phyloP scores from a whole-genome alignment of 345 rosid species.

The Camelina laxa region DNA sequence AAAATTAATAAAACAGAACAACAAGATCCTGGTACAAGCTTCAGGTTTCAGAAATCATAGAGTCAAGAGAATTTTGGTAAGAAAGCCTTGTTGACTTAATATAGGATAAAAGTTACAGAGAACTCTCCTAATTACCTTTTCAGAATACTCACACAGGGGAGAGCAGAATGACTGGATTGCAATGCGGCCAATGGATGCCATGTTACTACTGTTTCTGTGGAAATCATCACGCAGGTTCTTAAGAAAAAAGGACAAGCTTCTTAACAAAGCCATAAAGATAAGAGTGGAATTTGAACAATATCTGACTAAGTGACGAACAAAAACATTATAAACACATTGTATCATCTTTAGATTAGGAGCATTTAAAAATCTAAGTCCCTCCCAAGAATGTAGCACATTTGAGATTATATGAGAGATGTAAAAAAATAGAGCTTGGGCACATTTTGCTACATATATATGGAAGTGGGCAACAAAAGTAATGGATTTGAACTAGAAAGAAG shows the following conservation, averaged over 20 bases:
- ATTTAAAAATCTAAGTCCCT: neutral
- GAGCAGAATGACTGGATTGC: constrained; percentile 92
- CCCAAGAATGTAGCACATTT: neutral
- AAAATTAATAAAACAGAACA: neutral
- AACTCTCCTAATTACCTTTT: constrained; percentile 53
- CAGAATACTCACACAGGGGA: constrained; percentile 76
- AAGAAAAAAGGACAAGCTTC: neutral
- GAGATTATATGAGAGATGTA: neutral
- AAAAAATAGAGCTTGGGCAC: neutral
- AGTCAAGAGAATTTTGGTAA: neutral
- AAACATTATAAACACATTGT: constrained; percentile 1
- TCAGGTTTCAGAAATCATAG: neutral
- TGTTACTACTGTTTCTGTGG: constrained; percentile 59
- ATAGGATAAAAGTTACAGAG: constrained; percentile 25
- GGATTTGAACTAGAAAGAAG: neutral
- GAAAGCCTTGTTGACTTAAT: constrained; percentile 4
- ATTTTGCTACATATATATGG: neutral
- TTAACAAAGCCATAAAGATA: neutral
- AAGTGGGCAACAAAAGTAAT: neutral
- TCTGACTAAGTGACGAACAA: neutral
- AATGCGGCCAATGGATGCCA: constrained; percentile 64
- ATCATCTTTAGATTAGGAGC: constrained; percentile 8
- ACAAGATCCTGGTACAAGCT: neutral
- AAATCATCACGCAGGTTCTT: constrained; percentile 26
- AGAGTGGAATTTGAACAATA: neutral